These are phyloP conservation scores for Garcia nutans DNA, from an alignment of 345 rosid species.

Conservation along the genomic window DNA sequence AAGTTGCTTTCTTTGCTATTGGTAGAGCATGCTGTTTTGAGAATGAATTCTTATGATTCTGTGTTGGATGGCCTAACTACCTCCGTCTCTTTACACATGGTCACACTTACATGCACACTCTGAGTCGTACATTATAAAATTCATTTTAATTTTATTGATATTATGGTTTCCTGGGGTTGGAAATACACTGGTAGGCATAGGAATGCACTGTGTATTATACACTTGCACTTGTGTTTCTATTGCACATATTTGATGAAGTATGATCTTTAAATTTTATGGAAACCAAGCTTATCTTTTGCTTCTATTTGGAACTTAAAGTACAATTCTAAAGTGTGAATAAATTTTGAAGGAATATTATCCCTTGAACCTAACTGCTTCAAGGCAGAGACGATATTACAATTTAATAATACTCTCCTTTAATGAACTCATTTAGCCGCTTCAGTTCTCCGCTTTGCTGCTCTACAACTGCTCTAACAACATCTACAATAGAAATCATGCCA, in stretches of 20 bases:
- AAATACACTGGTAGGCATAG: neutral
- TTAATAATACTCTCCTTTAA: constrained; percentile 71
- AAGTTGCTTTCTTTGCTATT: neutral
- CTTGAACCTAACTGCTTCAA: neutral
- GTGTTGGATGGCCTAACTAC: neutral
- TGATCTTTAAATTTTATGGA: neutral
- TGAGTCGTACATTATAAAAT: neutral
- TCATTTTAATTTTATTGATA: too few species aligned
- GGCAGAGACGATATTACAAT: neutral
- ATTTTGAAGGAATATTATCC: neutral
- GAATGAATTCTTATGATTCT: neutral
- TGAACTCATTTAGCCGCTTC: constrained; percentile 73
- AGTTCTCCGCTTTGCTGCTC: constrained; percentile 81
- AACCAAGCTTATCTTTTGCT: neutral
- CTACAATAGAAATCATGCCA: constrained; percentile 82
- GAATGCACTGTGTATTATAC: neutral
- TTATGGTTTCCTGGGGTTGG: neutral
- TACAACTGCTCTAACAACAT: constrained; percentile 74
- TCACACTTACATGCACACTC: neutral
- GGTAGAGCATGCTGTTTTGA: neutral
- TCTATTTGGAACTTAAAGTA: neutral
- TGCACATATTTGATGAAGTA: neutral
- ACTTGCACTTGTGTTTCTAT: too few species aligned
- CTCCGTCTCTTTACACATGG: neutral
- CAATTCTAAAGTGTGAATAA: neutral